A percentile compares a stretch with the other conserved stretches of the same genome.
Conservation (phyloP, 257 asterid genomes). For the Lithospermum erythrorhizon region DNA sequence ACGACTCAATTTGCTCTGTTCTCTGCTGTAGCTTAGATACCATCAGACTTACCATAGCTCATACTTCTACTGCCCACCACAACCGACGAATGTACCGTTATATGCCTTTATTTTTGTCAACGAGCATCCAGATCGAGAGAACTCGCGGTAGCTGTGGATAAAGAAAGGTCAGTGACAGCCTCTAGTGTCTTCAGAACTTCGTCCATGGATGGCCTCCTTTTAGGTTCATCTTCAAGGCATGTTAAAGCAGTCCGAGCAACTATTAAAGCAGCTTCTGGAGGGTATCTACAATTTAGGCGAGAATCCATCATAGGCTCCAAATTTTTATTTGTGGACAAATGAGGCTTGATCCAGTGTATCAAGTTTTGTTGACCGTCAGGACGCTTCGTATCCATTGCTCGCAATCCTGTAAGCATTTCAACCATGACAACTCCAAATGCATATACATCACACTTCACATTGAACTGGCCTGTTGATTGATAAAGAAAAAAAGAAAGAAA, state of each 20-base stretch:
- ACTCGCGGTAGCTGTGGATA: too few relatives aligned
- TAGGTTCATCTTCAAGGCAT: constrained; percentile 77
- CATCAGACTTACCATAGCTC: too few relatives aligned
- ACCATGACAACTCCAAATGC: constrained; percentile 82
- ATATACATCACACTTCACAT: constrained; percentile 92
- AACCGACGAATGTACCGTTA: too few relatives aligned
- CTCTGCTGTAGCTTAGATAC: too few relatives aligned
- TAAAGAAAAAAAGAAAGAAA: too few relatives aligned
- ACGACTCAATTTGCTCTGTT: too few relatives aligned
- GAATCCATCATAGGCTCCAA: constrained; percentile 83
- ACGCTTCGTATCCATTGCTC: constrained; percentile 51
- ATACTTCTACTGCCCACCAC: too few relatives aligned
- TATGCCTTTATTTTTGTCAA: too few relatives aligned
- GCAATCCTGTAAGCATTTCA: constrained; percentile 82
- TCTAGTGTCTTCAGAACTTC: constrained; percentile 34
- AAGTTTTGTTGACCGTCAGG: constrained; percentile 78
- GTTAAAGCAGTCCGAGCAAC: constrained; percentile 77
- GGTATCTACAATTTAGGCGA: constrained; percentile 74
- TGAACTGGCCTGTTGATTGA: constrained; percentile 37
- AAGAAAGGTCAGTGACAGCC: too few relatives aligned
- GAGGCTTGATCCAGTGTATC: constrained; percentile 78
- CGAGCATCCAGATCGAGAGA: too few relatives aligned
- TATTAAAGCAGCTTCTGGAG: constrained; percentile 65
- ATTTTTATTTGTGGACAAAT: constrained; percentile 64
- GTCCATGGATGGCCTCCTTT: constrained; percentile 89